A percentile compares a stretch with the other conserved stretches of the same genome.
Evolutionary conservation across 805 yeast species (phyloP).

Genomic region (Sungouiella blattae): DNA sequence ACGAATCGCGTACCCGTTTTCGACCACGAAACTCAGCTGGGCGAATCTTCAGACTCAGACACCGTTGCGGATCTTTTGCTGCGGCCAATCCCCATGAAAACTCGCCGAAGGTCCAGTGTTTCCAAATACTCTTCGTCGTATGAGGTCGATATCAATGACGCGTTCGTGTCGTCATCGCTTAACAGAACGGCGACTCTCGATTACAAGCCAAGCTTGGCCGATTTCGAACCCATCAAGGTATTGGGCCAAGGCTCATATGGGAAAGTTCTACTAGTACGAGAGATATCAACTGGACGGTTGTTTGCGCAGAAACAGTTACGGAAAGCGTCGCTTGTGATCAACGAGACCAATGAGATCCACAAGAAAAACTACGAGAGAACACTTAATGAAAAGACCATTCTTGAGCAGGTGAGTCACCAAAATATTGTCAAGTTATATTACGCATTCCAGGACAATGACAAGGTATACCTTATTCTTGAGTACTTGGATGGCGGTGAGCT

Average conservation of each 20-base stretch:
- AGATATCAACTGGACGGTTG: constrained; percentile 54
- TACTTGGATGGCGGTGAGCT: constrained; percentile 89
- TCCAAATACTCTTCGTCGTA: constrained; percentile 25
- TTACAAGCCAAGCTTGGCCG: constrained; percentile 30
- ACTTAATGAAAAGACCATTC: constrained; percentile 71
- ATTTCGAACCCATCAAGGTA: constrained; percentile 72
- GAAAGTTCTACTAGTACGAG: constrained; percentile 74
- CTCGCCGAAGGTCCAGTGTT: constrained; percentile 17
- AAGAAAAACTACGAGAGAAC: constrained; percentile 60
- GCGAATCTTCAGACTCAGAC: constrained; percentile 11
- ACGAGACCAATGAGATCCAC: constrained; percentile 22
- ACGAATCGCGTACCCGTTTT: not conserved
- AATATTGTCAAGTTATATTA: constrained; percentile 78
- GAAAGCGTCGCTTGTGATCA: constrained; percentile 73
- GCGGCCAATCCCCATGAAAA: constrained; percentile 8
- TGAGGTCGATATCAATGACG: constrained; percentile 30
- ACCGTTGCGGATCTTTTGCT: constrained; percentile 14
- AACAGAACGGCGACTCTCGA: not conserved
- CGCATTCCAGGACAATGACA: constrained; percentile 77
- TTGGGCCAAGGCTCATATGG: constrained; percentile 89
- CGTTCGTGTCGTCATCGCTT: constrained; percentile 28
- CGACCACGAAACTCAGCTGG: not conserved
- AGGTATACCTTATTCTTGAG: constrained; percentile 71
- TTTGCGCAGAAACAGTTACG: constrained; percentile 85
- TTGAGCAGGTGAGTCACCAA: constrained; percentile 66